Evolutionary conservation across 208 protist genomes (phyloP).

Genomic region (Trichomonas gallinae): DNA sequence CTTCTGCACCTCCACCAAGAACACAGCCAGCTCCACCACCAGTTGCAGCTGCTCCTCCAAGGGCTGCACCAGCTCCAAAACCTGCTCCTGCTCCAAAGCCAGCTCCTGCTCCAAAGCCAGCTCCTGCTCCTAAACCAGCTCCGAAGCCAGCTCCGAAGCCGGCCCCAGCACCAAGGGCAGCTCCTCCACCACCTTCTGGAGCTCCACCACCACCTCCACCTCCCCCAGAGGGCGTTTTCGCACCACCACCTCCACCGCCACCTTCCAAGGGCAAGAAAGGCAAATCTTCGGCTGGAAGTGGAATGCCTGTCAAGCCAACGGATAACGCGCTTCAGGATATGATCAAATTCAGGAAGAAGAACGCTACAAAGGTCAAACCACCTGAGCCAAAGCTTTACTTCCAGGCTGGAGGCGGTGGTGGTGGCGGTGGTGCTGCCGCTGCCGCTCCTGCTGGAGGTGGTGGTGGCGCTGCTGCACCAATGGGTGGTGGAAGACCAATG

Average conservation of each 20-base stretch:
- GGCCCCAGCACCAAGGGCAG: not conserved
- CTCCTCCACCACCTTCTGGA: too few species aligned
- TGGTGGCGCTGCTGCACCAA: not conserved
- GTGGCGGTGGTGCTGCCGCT: too few species aligned
- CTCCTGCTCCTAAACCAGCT: too few species aligned
- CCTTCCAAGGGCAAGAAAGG: not conserved
- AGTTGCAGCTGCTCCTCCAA: not conserved
- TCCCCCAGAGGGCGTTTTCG: not conserved
- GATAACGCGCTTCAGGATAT: not conserved
- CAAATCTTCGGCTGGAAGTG: not conserved
- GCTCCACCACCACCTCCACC: not conserved
- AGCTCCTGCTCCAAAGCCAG: not conserved
- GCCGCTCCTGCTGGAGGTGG: not conserved
- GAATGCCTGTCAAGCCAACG: not conserved
- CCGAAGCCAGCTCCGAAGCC: too few species aligned
- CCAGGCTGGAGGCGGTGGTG: not conserved
- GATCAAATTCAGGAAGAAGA: not conserved
- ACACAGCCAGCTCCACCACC: not conserved
- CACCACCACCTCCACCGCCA: not conserved
- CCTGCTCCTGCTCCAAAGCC: not conserved
- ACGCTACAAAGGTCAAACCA: not conserved
- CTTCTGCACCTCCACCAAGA: not conserved
- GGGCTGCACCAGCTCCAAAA: not conserved
- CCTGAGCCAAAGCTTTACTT: not conserved
- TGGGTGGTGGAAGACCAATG: too few species aligned